Evolutionary conservation across 1,284 basidiomycete species (phyloP), one percentile per base, ranked within the genome.

Genomic region (Violaceomyces palustris): DNA sequence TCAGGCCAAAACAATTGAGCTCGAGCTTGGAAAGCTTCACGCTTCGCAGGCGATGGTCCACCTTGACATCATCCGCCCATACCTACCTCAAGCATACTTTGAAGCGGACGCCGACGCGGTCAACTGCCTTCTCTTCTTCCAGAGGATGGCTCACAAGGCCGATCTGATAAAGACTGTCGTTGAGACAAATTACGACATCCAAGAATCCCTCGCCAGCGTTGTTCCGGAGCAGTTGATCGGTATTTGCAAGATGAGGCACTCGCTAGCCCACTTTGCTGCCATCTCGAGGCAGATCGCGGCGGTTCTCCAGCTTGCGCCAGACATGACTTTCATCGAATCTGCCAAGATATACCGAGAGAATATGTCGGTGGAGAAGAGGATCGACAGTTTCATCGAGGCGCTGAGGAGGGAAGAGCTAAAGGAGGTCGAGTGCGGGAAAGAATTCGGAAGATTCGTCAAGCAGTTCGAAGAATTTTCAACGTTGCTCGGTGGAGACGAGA

Each of bases 331-430:
- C 45, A 33, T 72, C 6, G 50, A 53, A 3, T 60, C 87, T 40
- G 93, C 91, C 1, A 81, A 86, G 23, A 79, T 94, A 22, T 88
- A 83, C 59, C 80, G 81, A 7, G 93, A 98, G 54, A 52, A 61
- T 23, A 80, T 96, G 28, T 81, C 82, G 0, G 82, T 96, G 71
- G 93, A 98, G 77, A 87, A 86, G 72, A 82, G 87, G 30, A 81
- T 98, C 41, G 91, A 98, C 67, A 83, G 86, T 74, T 93, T 93
- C 73, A 82, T 97, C 47, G 85, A 87, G 40, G 79, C 86, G 24
- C 77, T 94, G 11, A 80, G 86, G 35, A 79, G 83, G 32, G 89
- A 96, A 59, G 90, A 90, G 73, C 89, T 98, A 76, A 81, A 86
- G 32, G 92, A 93, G 74, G 81, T 84, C 74, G 90, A 94, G 61